Base-by-base conservation (phyloP, 192 early-diverging fungal genomes). In the Rhizophagus prolifer region DNA sequence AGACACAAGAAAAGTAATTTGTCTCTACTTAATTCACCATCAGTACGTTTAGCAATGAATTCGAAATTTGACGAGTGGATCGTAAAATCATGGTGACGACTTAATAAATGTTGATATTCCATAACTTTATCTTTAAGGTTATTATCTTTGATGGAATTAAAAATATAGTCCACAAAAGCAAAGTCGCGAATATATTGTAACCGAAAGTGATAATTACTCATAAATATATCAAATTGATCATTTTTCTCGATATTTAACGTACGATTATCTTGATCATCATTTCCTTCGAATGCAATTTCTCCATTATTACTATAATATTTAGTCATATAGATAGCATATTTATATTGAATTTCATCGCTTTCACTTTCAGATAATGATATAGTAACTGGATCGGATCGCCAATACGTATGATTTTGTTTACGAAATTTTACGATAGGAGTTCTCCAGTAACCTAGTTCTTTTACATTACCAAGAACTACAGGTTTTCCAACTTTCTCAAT, bases 81-180 rank as follows among this genome's bases (percentile, higher is more conserved):
- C 19, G 38, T 23, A n/a, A 1, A 9, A 3, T 41, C 36, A 9
- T 38, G 0, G 36, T 67, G 9, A 67, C 3, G 0, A 9, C 8
- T 23, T 38, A 67, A 21, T n/a, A 67, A 41, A 4, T 34, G n/a
- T 44, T 67, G 31, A 44, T 21, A 67, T 41, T 67, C 19, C 16
- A 67, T 67, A 41, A 67, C n/a, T 36, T 67, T 67, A 19, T 67
- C 65, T 19, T 67, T 67, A 41, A 67, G 34, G 9, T 67, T 67
- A n/a, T 38, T 14, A 34, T 21, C 14, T 21, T 0, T 67, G 3
- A 67, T 10, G 19, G 65, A 67, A n/a, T 67, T 38, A 41, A n/a
- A 67, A 23, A 67, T 67, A n/a, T n/a, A 21, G 5, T 63, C 25
- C 0, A 63, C 61, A 30, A 63, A 63, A 28, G 23, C 25, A 28